A percentile compares a stretch with the other conserved stretches of the same genome.
Evolutionary conservation across 2,329 filamentous ascomycete genomes (phyloP).

Genomic region (Arachnopeziza araneosa): DNA sequence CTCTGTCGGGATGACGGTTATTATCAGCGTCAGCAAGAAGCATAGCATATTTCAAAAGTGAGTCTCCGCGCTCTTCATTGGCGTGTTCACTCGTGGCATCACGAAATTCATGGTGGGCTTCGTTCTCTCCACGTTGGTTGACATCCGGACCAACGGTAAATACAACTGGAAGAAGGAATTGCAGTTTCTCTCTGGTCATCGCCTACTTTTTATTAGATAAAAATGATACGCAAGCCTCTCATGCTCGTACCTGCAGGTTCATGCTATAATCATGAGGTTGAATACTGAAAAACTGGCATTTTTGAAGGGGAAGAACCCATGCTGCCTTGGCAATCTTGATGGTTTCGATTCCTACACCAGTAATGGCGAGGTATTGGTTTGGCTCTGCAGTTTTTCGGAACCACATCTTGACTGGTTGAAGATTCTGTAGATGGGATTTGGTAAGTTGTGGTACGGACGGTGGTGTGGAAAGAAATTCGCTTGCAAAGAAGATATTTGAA

Average conservation of each 20-base stretch:
- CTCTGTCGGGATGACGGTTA: slow-evolving; percentile 31
- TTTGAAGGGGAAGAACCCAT: slow-evolving; percentile 65
- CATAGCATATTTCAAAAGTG: slow-evolving; percentile 77
- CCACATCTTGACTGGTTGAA: slow-evolving; percentile 5
- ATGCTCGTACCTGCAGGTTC: slow-evolving; percentile 50
- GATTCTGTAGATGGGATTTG: neutral
- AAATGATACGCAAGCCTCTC: neutral
- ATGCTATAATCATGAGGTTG: slow-evolving; percentile 79
- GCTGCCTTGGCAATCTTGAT: slow-evolving; percentile 76
- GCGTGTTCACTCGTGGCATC: slow-evolving; percentile 6
- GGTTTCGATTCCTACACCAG: slow-evolving; percentile 68
- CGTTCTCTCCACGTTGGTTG: slow-evolving; percentile 43
- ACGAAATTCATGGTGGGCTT: slow-evolving; percentile 17
- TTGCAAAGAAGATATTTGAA: neutral
- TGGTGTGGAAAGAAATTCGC: neutral
- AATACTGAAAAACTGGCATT: slow-evolving; percentile 45
- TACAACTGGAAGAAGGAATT: slow-evolving; percentile 75
- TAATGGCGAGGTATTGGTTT: slow-evolving; percentile 83
- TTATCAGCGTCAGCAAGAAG: slow-evolving; percentile 61
- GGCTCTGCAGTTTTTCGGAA: slow-evolving; percentile 53
- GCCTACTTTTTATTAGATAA: slow-evolving; percentile 36
- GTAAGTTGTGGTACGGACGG: neutral
- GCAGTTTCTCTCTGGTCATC: slow-evolving; percentile 85
- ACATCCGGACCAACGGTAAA: slow-evolving; percentile 82
- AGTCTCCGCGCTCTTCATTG: slow-evolving; percentile 48